Conservation (phyloP, 768 basidiomycete species). For the Suillus placidus region DNA sequence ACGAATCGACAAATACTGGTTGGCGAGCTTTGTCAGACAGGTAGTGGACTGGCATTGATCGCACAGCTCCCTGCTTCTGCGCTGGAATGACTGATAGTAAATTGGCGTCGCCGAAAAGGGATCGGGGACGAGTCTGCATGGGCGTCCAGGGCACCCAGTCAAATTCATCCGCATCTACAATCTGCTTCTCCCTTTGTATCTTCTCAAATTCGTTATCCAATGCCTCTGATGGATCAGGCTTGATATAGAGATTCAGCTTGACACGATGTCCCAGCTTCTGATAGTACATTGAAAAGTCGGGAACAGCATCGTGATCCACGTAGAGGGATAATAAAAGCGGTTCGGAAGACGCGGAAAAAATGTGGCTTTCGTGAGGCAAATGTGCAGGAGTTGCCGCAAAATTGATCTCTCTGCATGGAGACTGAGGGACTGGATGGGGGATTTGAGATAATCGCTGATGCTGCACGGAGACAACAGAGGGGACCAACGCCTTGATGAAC, state of each 20-base stretch:
- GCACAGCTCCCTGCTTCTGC: neutral
- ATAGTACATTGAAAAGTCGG: slow-evolving; percentile 9
- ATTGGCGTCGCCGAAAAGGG: neutral
- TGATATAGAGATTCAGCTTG: neutral
- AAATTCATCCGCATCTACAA: slow-evolving; percentile 5
- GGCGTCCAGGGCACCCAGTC: slow-evolving; percentile 16
- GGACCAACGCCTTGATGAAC: neutral
- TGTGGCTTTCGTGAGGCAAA: neutral
- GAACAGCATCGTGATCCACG: neutral
- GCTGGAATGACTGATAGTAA: slow-evolving; percentile 13
- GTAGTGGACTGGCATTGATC: slow-evolving; percentile 19
- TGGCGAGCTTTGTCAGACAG: slow-evolving; percentile 22
- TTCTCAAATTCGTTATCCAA: slow-evolving; percentile 17
- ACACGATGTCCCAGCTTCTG: neutral
- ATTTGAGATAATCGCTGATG: neutral
- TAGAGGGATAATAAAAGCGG: slow-evolving; percentile 1
- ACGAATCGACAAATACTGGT: slow-evolving; percentile 21
- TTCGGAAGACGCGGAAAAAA: slow-evolving; percentile 6
- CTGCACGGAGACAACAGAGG: neutral
- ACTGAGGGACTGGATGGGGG: neutral
- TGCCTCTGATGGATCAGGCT: slow-evolving; percentile 6
- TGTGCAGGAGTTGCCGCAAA: slow-evolving; percentile 14
- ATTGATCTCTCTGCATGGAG: neutral
- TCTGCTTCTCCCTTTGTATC: too few species aligned
- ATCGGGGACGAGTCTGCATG: neutral